Conservation (phyloP, 2,329 filamentous ascomycete species). For the Cytospora piceae region DNA sequence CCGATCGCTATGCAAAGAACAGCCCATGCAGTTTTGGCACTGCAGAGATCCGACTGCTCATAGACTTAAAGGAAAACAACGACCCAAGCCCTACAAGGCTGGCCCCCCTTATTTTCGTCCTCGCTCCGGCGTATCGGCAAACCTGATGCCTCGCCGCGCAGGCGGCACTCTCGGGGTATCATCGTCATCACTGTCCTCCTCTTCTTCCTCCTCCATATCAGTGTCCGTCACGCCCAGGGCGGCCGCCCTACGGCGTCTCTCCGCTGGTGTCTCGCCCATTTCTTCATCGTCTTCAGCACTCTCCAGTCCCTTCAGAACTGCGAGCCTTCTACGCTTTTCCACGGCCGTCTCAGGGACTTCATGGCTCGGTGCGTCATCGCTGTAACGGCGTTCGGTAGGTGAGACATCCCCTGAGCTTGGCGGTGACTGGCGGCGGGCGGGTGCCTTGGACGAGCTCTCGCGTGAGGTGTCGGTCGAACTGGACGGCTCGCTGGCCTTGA, state of each 20-base stretch:
- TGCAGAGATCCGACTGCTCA: slow-evolving; percentile 8
- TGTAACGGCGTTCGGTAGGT: slow-evolving; percentile 16
- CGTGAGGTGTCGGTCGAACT: slow-evolving; percentile 6
- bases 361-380: slow-evolving; percentile 34
- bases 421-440: slow-evolving; percentile 9
- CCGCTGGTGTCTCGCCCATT: slow-evolving; percentile 72
- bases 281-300: slow-evolving; percentile 46
- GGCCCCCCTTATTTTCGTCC: slow-evolving; percentile 28
- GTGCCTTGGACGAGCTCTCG: slow-evolving; percentile 24
- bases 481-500: slow-evolving; percentile 3
- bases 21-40: neutral
- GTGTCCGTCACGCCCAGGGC: slow-evolving; percentile 65
- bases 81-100: neutral
- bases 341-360: slow-evolving; percentile 68
- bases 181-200: slow-evolving; percentile 61
- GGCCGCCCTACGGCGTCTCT: slow-evolving; percentile 72
- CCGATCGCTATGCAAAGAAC: slow-evolving; percentile 24
- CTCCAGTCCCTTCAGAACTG: slow-evolving; percentile 51
- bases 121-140: slow-evolving; percentile 53
- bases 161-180: slow-evolving; percentile 58
- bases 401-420: slow-evolving; percentile 19
- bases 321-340: slow-evolving; percentile 68
- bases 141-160: slow-evolving; percentile 60
- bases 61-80: neutral
- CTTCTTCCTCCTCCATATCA: slow-evolving; percentile 37